phyloP scores from a whole-genome alignment of 805 yeast species.

The Sugiyamaella smithiae region DNA sequence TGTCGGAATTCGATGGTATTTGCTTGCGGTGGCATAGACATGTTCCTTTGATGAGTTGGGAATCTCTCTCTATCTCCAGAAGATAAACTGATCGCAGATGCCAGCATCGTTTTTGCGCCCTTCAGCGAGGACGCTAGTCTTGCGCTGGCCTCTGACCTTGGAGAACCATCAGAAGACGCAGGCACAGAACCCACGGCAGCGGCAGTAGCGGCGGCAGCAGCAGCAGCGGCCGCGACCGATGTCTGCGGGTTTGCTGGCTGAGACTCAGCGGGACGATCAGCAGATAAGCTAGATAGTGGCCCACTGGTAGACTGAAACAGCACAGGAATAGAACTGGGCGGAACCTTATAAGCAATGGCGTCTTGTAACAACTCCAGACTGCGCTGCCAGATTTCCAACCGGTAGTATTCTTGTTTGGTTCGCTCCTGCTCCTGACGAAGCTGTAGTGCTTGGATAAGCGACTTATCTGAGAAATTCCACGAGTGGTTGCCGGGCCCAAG shows the following conservation, averaged over 20 bases:
- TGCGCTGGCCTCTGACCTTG: constrained; percentile 4
- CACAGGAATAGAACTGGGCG: constrained; percentile 59
- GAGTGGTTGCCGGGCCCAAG: constrained; percentile 52
- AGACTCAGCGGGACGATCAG: constrained; percentile 1
- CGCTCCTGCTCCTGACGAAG: constrained; percentile 71
- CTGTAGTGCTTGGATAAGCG: constrained; percentile 56
- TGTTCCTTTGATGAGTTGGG: constrained; percentile 25
- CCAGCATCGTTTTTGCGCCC: constrained; percentile 13
- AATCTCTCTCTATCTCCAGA: constrained; percentile 20
- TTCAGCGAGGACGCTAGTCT: not conserved
- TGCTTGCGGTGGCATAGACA: constrained; percentile 23
- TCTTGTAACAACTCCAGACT: constrained; percentile 59
- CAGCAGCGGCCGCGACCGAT: constrained; percentile 18
- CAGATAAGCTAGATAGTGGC: constrained; percentile 13
- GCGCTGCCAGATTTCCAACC: constrained; percentile 57
- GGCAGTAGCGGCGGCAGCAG: constrained; percentile 21
- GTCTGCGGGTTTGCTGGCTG: constrained; percentile 6
- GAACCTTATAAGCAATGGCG: constrained; percentile 61
- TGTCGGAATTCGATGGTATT: constrained; percentile 7
- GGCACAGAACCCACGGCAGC: constrained; percentile 17
- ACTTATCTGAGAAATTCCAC: constrained; percentile 57
- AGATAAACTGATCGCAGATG: constrained; percentile 9
- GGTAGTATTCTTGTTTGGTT: constrained; percentile 76
- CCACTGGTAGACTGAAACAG: constrained; percentile 41
- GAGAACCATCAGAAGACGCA: constrained; percentile 7